These are phyloP conservation scores for Candida sojae DNA, from an alignment of 1,139 yeast genomes.

Conservation along the genomic window DNA sequence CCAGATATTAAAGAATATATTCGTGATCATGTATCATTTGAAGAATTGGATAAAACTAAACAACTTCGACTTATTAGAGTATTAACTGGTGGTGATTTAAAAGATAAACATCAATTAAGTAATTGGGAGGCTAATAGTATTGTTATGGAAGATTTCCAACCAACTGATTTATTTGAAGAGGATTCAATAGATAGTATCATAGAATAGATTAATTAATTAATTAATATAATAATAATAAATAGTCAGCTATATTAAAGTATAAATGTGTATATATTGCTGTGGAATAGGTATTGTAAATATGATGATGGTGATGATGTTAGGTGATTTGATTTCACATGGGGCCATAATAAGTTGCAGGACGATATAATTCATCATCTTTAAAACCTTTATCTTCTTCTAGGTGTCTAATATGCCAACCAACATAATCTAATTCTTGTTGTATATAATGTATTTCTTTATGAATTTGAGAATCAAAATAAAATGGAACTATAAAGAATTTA, in stretches of 20 bases:
- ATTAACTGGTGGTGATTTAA: constrained; percentile 57
- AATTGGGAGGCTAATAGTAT: constrained; percentile 41
- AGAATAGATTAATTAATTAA: not conserved
- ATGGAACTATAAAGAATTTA: constrained; percentile 27
- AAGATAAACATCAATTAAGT: constrained; percentile 29
- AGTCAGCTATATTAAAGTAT: too few species aligned
- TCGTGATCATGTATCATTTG: constrained; percentile 49
- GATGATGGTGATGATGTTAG: not conserved
- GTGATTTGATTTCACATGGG: not conserved
- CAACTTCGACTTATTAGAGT: constrained; percentile 59
- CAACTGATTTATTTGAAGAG: not conserved
- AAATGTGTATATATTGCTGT: too few species aligned
- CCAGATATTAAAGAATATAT: constrained; percentile 50
- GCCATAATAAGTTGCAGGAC: constrained; percentile 28
- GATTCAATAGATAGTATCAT: constrained; percentile 1
- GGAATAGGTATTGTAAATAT: not conserved
- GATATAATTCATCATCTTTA: constrained; percentile 29
- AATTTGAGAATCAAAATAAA: constrained; percentile 21
- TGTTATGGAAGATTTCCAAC: constrained; percentile 19
- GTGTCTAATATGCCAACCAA: constrained; percentile 42
- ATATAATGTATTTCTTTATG: constrained; percentile 34
- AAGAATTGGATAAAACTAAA: constrained; percentile 48
- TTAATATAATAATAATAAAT: too few species aligned
- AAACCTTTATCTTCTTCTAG: constrained; percentile 34
- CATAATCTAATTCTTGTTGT: constrained; percentile 34